Base-by-base conservation (phyloP, 805 yeast species). In the Kazachstania bromeliacearum region DNA sequence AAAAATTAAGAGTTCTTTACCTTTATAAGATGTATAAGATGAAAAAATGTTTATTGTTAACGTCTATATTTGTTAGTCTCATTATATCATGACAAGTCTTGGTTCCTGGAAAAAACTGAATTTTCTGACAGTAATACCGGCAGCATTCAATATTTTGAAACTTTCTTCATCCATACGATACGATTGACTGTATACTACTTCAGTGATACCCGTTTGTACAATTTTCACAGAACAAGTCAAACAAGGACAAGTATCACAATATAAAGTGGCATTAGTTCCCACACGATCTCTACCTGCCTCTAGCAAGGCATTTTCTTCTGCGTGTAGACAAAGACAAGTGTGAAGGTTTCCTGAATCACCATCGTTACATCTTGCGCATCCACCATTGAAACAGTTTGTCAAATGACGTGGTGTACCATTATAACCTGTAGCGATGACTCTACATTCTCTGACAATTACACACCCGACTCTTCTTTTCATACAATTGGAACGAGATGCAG, bases 401-500 rank as follows among this genome's bases (percentile, higher is more conserved):
- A 85, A 62, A 40, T 87, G 84, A 28, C 95, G 70, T 8, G 99
- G 97, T 0, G 99, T 92, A 2, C 99, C 99, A 51, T 92, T 92
- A 60, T 92, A 92, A 0, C 99, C 99, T 0, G 99, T 92, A 2
- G 97, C 92, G 18, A 92, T 71, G 19, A 92, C 94, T 38, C 96
- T 67, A 26, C 74, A 75, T 32, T 84, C 92, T 36, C 85, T 70
- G 2, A 85, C 96, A 13, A 92, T 73, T 7, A 92, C 97, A 60
- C 97, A 89, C 0, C 99, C 99, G 3, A 92, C 99, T 36, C 95
- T 70, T 40, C 99, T 66, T 59, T 92, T 92, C 97, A 92, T 92
- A 64, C 99, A 92, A 48, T 92, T 92, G 19, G 94, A 79, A 45
- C 99, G 67, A 32, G 79, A 65, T 0, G 98, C 95, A 0, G 98